Conservation (phyloP, 208 protist species). For the Trypanosoma lewisi region DNA sequence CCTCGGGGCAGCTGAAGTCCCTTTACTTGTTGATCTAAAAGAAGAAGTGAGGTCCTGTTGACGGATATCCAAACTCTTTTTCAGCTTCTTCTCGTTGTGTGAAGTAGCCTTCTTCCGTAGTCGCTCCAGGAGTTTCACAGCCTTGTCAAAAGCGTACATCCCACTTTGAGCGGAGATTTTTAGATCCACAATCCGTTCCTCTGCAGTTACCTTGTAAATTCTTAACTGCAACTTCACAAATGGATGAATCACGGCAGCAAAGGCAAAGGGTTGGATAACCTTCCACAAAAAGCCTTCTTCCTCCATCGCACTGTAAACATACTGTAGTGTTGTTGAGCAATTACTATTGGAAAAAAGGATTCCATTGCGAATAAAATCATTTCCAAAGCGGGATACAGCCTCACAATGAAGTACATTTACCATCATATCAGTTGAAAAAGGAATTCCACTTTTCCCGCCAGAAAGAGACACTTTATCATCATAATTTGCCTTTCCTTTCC, state of each 20-base stretch:
- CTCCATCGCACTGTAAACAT: constrained; percentile 63
- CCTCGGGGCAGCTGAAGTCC: not conserved
- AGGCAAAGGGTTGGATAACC: constrained; percentile 72
- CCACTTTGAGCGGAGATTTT: constrained; percentile 72
- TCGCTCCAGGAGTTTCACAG: constrained; percentile 58
- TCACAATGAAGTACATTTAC: constrained; percentile 51
- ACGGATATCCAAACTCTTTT: not conserved
- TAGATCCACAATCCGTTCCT: constrained; percentile 75
- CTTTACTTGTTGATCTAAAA: not conserved
- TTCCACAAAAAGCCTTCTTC: constrained; percentile 78
- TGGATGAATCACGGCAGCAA: constrained; percentile 66
- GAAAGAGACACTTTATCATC: not conserved
- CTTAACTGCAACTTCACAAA: constrained; percentile 82
- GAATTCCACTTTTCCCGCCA: not conserved
- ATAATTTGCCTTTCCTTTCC: not conserved
- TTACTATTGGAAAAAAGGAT: constrained; percentile 51
- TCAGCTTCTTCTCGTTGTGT: constrained; percentile 14
- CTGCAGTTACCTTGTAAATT: constrained; percentile 60
- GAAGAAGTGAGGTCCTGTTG: not conserved
- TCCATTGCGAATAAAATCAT: constrained; percentile 82
- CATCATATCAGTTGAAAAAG: constrained; percentile 13
- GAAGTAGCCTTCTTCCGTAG: constrained; percentile 46
- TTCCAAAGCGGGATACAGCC: constrained; percentile 61
- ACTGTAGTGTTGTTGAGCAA: constrained; percentile 34
- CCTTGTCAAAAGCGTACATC: constrained; percentile 58